Percentiles rank a stretch among this genome's conserved stretches.
These are phyloP conservation scores for Parathielavia appendiculata DNA, from an alignment of 495 filamentous ascomycete species.

Conservation along the genomic window DNA sequence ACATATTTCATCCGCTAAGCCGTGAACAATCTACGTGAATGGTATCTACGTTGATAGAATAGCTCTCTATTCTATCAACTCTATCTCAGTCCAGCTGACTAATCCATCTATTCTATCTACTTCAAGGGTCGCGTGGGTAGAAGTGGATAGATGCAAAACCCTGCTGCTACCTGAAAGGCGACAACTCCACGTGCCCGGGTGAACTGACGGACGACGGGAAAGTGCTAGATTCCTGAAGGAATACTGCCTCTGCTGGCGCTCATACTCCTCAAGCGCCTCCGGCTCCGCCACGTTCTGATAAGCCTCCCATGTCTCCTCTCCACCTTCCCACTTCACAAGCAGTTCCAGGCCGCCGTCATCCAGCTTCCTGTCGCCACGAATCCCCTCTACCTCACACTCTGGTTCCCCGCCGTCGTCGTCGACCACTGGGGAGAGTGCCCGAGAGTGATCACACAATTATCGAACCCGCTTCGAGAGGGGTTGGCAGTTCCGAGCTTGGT, in stretches of 20 bases:
- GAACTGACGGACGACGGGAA: slow-evolving; percentile 17
- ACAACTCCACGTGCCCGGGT: not conserved
- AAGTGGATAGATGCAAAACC: too few relatives aligned
- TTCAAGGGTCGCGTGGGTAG: too few relatives aligned
- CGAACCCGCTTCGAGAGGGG: too few relatives aligned
- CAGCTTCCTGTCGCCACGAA: not conserved
- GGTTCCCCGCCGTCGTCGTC: too few relatives aligned
- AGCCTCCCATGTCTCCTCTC: not conserved
- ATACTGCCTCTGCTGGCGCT: slow-evolving; percentile 24
- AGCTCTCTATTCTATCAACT: too few relatives aligned
- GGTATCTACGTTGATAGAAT: too few relatives aligned
- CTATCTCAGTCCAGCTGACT: too few relatives aligned
- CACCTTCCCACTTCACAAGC: slow-evolving; percentile 16
- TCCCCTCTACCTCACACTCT: not conserved
- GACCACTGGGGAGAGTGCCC: too few relatives aligned
- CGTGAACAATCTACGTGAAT: too few relatives aligned
- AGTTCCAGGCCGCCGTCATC: slow-evolving; percentile 8
- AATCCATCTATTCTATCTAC: too few relatives aligned
- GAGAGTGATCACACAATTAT: too few relatives aligned
- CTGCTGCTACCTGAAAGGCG: slow-evolving; percentile 3
- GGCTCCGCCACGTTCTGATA: slow-evolving; percentile 3
- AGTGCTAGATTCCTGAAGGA: slow-evolving; percentile 22
- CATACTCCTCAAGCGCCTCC: slow-evolving; percentile 13
- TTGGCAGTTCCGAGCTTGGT: not conserved
- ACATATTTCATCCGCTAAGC: too few relatives aligned